phyloP scores from a whole-genome alignment of 108 stramenopile genomes.

The Fragilariopsis cylindrus region DNA sequence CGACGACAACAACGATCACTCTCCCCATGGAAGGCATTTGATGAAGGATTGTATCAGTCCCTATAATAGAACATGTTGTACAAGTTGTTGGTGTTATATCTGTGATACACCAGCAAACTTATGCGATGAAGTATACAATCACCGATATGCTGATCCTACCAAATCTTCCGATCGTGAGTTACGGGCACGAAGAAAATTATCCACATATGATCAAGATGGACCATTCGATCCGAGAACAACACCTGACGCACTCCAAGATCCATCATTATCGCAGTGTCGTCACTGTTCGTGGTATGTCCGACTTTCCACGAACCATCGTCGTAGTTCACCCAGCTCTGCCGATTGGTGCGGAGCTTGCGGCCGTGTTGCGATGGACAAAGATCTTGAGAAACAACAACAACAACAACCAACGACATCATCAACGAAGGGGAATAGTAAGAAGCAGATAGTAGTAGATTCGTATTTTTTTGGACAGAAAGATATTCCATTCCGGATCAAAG shows the following conservation, averaged over 20 bases:
- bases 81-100: conserved; percentile 8
- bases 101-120: conserved; percentile 8
- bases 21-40: conserved; percentile 3
- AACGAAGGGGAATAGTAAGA: not conserved
- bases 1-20: too few species aligned
- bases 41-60: not conserved
- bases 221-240: conserved; percentile 17
- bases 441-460: not conserved
- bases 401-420: not conserved
- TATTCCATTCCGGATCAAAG: conserved; percentile 32
- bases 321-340: not conserved
- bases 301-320: not conserved
- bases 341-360: conserved; percentile 46
- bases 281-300: conserved; percentile 20
- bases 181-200: conserved; percentile 6
- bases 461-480: conserved; percentile 28
- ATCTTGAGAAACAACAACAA: conserved; percentile 23
- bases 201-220: conserved; percentile 6
- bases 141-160: not conserved
- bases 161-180: not conserved
- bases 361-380: conserved; percentile 20
- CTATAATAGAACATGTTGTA: not conserved
- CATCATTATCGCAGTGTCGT: conserved; percentile 13
- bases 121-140: not conserved
- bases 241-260: not conserved